phyloP scores from a whole-genome alignment of 257 asterid genomes.

The Lycium ferocissimum region DNA sequence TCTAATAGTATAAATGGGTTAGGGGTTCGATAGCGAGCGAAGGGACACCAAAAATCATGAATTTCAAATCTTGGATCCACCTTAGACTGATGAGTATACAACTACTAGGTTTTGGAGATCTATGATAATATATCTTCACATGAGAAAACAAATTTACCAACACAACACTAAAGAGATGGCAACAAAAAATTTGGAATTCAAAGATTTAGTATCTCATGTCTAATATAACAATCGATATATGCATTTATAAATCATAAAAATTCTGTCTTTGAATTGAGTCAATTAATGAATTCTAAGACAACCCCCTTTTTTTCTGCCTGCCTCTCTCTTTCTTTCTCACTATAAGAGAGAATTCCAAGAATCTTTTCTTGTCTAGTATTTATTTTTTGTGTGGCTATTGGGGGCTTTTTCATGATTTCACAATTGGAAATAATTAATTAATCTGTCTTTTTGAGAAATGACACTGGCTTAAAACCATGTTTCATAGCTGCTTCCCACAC shows the following conservation, averaged over 20 bases:
- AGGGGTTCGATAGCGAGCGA: too few relatives aligned
- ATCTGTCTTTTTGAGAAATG: conserved; percentile 31
- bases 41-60: too few relatives aligned
- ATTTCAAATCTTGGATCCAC: too few relatives aligned
- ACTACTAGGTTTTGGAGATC: background rate
- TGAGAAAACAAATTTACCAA: background rate
- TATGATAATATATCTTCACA: background rate
- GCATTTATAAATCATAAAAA: conserved; percentile 9
- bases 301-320: background rate
- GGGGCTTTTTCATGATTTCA: background rate
- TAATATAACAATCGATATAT: background rate
- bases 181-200: background rate
- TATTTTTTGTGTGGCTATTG: background rate
- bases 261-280: background rate
- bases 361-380: background rate
- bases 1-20: too few relatives aligned
- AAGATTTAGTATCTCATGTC: background rate
- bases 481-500: conserved; percentile 78
- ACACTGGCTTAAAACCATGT: conserved; percentile 65
- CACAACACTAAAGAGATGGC: background rate
- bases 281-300: background rate
- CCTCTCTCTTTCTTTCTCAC: background rate
- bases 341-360: background rate
- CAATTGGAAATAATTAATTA: background rate
- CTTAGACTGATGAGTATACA: background rate